Base-by-base conservation (phyloP, 208 protist genomes). In the Leishmania mexicana region DNA sequence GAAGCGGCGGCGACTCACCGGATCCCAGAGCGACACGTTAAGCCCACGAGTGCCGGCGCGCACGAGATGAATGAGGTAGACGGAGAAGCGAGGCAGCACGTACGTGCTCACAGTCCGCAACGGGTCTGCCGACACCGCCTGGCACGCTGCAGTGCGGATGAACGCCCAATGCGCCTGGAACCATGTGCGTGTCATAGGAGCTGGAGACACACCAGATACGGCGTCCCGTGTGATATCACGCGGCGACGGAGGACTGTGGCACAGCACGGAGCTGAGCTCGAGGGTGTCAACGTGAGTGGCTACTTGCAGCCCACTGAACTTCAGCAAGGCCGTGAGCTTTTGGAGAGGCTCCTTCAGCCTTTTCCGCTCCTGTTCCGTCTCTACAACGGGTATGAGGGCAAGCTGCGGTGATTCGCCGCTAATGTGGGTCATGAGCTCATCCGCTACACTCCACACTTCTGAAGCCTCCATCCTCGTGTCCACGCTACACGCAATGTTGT, bases 41-140 rank as follows among this genome's bases (percentile, higher is more conserved):
- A 97, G 86, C 53, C 89, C 89, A 8, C 89, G 91, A 42, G 92
- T 88, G 35, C 94, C 94, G 0, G 92, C 87, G 4, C 86, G 88
- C 31, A 97, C 94, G n/a, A 97, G 81, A 74, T 97, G 94, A n/a
- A 97, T 87, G 6, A 97, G 86, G 67, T 90, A 94, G 15, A 97
- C 89, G 47, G 92, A 83, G 73, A 85, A 90, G 17, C 83, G 88
- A 13, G 94, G 94, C 21, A 88, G 77, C 6, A 97, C 73, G 78
- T 87, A 81, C 8, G 75, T 68, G 68, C 81, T 89, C 42, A 97
- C 77, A 0, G 89, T 87, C 57, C 78, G 72, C 51, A 94, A 76
- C 28, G 94, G 92, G 79, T 97, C 94, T 17, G 78, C 88, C 3
- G 89, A 58, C 19, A 74, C 81, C 8, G 84, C 79, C 8, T 84